Evolutionary conservation across 2,329 filamentous ascomycete species (phyloP).

Genomic region (Hymenoscyphus linearis): DNA sequence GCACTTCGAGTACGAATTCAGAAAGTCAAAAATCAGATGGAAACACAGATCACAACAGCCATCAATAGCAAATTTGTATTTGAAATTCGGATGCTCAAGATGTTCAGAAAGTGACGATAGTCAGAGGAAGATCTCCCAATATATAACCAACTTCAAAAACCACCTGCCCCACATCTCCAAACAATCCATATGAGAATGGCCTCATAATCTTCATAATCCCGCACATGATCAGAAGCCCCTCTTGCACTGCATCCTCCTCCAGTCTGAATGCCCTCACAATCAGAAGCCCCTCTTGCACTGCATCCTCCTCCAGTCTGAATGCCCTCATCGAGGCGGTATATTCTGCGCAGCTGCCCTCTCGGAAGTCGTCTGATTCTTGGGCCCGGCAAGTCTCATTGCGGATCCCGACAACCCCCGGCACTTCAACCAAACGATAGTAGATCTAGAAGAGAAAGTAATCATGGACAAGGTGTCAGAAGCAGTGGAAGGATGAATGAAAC

Average conservation of each 20-base stretch:
- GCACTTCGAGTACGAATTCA: background rate
- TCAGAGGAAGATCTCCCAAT: background rate
- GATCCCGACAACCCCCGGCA: background rate
- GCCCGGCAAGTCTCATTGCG: background rate
- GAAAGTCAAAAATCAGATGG: background rate
- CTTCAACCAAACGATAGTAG: background rate
- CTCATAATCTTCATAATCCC: background rate
- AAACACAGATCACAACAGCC: background rate
- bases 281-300: too few species aligned
- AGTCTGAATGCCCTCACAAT: background rate
- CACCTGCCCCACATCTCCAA: background rate
- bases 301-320: background rate
- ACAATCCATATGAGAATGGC: background rate
- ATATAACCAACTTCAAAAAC: background rate
- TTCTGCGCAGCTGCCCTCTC: background rate
- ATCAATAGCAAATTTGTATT: background rate
- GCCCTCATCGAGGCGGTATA: background rate
- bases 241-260: slow-evolving; percentile 1
- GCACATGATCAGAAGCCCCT: background rate
- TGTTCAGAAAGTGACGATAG: too few species aligned
- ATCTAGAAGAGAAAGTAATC: background rate
- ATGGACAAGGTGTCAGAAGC: background rate
- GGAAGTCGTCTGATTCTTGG: background rate
- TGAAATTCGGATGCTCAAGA: background rate
- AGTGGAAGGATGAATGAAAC: background rate